A percentile compares a stretch with the other conserved stretches of the same genome.
These are phyloP conservation scores for Penstemon newberryi DNA, from an alignment of 257 asterid genomes.

Conservation along the genomic window DNA sequence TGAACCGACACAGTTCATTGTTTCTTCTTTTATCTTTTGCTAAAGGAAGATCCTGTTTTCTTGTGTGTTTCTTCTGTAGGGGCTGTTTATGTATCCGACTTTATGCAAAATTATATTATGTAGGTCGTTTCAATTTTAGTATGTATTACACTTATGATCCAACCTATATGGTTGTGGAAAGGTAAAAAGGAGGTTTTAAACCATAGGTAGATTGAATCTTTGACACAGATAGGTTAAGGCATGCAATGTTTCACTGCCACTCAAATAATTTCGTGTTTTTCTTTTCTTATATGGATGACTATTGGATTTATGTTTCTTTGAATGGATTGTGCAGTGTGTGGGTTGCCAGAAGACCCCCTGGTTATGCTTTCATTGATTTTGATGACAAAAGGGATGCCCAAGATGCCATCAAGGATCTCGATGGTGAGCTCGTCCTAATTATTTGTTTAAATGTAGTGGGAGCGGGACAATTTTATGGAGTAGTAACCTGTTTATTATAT, in stretches of 20 bases:
- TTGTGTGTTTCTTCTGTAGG: not conserved
- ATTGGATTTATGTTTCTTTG: not conserved
- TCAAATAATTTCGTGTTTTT: no score
- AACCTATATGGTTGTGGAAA: not conserved
- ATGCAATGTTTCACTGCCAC: no score
- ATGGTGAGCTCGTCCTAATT: slow-evolving; percentile 44
- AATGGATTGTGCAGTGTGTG: slow-evolving; percentile 64
- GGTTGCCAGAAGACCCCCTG: slow-evolving; percentile 99
- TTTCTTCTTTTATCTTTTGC: no score
- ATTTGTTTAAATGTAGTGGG: not conserved
- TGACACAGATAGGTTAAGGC: not conserved
- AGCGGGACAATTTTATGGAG: not conserved
- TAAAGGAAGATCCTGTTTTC: not conserved
- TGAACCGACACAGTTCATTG: no score
- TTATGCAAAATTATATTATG: no score
- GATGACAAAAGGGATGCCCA: slow-evolving; percentile 91
- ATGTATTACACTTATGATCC: not conserved
- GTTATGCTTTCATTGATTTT: slow-evolving; percentile 89
- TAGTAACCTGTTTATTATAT: not conserved
- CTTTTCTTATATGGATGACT: no score
- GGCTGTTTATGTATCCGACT: no score
- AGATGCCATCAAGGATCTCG: slow-evolving; percentile 84
- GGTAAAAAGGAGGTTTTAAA: not conserved
- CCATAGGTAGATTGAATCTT: not conserved
- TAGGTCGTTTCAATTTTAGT: no score